Conservation (phyloP, 2,329 filamentous ascomycete genomes). For the Aschersonia sp. region DNA sequence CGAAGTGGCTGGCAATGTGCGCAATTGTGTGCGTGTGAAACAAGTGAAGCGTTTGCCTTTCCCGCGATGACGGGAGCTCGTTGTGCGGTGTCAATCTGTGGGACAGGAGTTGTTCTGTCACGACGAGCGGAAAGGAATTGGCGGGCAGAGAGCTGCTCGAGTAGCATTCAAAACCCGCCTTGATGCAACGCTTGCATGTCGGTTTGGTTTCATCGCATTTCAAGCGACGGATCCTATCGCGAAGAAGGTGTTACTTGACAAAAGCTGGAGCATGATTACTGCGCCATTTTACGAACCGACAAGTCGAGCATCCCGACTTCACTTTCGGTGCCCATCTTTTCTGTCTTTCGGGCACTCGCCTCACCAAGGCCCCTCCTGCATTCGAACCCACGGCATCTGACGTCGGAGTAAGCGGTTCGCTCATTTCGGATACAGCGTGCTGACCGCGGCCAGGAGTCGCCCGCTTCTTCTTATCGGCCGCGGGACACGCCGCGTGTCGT, state of each 20-base stretch:
- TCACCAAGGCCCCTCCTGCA: neutral
- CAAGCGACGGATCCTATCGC: slow-evolving; percentile 2
- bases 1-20: neutral
- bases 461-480: neutral
- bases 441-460: neutral
- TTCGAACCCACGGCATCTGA: neutral
- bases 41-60: neutral
- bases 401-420: neutral
- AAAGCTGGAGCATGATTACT: neutral
- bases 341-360: neutral
- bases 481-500: neutral
- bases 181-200: slow-evolving; percentile 6
- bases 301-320: neutral
- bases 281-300: neutral
- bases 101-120: neutral
- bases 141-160: neutral
- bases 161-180: slow-evolving; percentile 6
- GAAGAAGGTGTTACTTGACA: too few relatives aligned
- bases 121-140: neutral
- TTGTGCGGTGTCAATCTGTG: neutral
- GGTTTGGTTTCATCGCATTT: slow-evolving; percentile 9
- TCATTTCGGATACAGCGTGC: neutral
- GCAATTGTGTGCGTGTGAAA: neutral
- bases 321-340: neutral
- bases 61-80: neutral